phyloP scores from a whole-genome alignment of 2,329 filamentous ascomycete species.

The Penicillium concentricum region DNA sequence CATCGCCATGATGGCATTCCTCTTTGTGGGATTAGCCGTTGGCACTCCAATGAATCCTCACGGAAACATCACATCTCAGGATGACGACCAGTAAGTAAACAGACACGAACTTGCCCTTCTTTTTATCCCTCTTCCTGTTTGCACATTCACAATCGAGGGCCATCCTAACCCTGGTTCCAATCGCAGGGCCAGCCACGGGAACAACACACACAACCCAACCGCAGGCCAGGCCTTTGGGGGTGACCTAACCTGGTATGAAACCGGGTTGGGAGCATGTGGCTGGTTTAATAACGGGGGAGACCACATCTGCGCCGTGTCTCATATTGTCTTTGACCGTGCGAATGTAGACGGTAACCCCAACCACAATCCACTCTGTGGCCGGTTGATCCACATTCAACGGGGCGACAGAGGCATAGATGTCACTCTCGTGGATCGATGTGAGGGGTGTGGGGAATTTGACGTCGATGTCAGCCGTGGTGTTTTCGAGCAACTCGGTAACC shows the following conservation, averaged over 20 bases:
- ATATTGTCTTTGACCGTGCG: slow-evolving; percentile 64
- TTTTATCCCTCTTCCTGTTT: background rate
- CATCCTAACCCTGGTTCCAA: background rate
- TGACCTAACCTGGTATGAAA: slow-evolving; percentile 68
- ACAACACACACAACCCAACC: slow-evolving; percentile 27
- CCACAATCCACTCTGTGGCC: slow-evolving; percentile 65
- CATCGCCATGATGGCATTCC: background rate
- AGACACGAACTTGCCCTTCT: too few relatives aligned
- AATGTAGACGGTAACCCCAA: slow-evolving; percentile 57
- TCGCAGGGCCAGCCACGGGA: background rate
- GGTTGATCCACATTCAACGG: slow-evolving; percentile 61
- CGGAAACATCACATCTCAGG: too few relatives aligned
- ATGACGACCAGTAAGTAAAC: background rate
- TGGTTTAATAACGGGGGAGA: slow-evolving; percentile 55
- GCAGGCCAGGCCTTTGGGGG: slow-evolving; percentile 55
- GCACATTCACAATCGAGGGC: background rate
- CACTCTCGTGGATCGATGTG: slow-evolving; percentile 67
- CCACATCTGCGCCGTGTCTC: slow-evolving; percentile 65
- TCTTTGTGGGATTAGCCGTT: background rate
- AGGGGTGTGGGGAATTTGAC: slow-evolving; percentile 50
- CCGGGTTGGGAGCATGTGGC: slow-evolving; percentile 69
- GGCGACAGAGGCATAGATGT: slow-evolving; percentile 59
- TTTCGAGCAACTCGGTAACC: slow-evolving; percentile 49
- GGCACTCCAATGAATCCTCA: background rate
- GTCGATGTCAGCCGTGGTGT: slow-evolving; percentile 52